Base-by-base conservation (phyloP, 768 basidiomycete species). In the Tulasnella sp. region DNA sequence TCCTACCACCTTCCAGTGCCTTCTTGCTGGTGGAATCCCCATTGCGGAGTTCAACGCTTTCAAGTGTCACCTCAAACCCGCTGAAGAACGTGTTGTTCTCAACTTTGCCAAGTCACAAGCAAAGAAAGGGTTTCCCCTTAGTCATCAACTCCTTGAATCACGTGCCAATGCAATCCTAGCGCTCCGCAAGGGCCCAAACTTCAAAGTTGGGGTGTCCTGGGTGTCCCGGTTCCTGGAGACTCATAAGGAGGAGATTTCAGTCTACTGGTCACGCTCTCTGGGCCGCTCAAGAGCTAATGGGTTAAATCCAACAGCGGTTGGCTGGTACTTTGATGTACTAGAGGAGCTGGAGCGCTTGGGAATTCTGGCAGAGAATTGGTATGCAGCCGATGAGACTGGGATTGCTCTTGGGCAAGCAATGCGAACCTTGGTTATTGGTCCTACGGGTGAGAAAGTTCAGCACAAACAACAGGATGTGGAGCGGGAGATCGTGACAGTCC, bases 71-170 rank as follows among this genome's bases (percentile, higher is more conserved):
- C 81, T 86, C 3, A 82, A 81, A 0, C 20, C 51, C 0, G 80
- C 79, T 26, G 84, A 87, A 80, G 82, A 79, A 37, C 18, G 46
- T 7, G 73, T 69, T n/a, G 74, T 80, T 16, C 26, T 74, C 37
- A 39, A 74, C 42, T 57, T 39, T n/a, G 32, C 16, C 29, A 26
- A 69, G 11, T 48, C 55, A 5, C 51, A 40, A 77, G 85, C 84
- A 18, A 70, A 81, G 26, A 79, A 82, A 20, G 85, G 85, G 13
- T 86, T 86, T 78, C 85, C 85, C 20, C 81, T 85, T 7, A 84
- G 74, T 55, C 85, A 86, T 74, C 40, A 73, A 32, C 72, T 81
- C 10, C 77, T 87, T 3, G 83, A 83, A 74, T 84, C 85, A 79
- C 81, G 83, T 80, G 85, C 84, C 48, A 82, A 87, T 79, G 69